Percentiles rank a stretch among this genome's conserved stretches.
Conservation (phyloP, 73 alveolate genomes). For the Durusdinium trenchii region DNA sequence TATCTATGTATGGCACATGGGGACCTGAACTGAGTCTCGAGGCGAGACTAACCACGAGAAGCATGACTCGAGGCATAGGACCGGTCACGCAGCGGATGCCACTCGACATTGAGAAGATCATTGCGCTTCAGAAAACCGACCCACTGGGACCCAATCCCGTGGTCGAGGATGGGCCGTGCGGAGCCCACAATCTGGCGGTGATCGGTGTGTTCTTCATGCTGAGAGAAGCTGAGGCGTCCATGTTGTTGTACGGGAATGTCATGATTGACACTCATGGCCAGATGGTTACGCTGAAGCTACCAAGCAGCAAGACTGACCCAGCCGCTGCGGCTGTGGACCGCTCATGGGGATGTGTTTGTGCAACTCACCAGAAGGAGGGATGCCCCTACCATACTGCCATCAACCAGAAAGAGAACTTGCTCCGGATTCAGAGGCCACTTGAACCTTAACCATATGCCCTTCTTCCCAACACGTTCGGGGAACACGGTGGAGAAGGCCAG, state of each 20-base stretch:
- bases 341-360: conserved; percentile 34
- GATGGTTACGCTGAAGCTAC: background rate
- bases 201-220: conserved; percentile 7
- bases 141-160: background rate
- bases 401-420: background rate
- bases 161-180: background rate
- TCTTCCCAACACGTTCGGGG: background rate
- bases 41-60: background rate
- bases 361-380: background rate
- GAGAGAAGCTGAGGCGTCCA: conserved; percentile 17
- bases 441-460: background rate
- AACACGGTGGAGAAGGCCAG: background rate
- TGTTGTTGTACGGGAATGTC: background rate
- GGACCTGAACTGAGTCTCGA: background rate
- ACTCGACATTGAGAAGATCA: background rate
- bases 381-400: conserved; percentile 23
- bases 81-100: conserved; percentile 24
- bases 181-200: conserved; percentile 3
- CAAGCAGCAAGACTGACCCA: conserved; percentile 39
- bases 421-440: background rate
- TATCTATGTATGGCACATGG: background rate
- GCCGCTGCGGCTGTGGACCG: background rate
- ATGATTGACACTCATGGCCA: background rate
- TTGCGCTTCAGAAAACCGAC: background rate
- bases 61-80: conserved; percentile 21